Evolutionary conservation across 1,284 basidiomycete genomes (phyloP), one percentile per base, ranked within the genome.

Genomic region (Irpex rosettiformis): DNA sequence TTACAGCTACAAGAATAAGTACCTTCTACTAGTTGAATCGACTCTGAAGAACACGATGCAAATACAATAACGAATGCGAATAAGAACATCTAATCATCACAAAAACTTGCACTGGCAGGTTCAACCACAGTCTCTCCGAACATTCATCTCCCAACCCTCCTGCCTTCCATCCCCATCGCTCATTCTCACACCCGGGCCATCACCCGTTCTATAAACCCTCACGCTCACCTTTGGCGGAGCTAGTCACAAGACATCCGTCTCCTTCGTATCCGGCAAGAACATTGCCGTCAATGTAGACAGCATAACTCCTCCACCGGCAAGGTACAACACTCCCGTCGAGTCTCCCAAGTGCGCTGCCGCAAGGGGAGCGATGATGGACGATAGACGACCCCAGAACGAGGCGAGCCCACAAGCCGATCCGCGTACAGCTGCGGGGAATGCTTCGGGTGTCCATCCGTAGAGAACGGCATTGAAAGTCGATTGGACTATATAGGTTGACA

Each of bases 381-480:
- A 55, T 6, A 60, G 62, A 7, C 59, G 52, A 45, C 59, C 59
- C 57, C 59, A 63, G 62, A 58, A 61, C 21, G 54, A 58, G 30
- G 62, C 62, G 51, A 61, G 54, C 13, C 62, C 62, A 47, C 56
- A 63, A 7, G 62, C 62, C 30, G 54, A 56, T 10, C 62, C 62
- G 37, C 62, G 62, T n/a, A 61, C 57, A n/a, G 56, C 25, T 3
- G 62, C 62, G 24, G 62, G 62, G 62, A 63, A 63, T 30, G 59
- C 62, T 48, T 63, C 62, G 52, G 62, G 62, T 25, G 62, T 63
- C 56, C 57, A 63, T 24, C 59, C 62, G 55, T 63, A 63, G 21
- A 63, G 57, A 8, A 63, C 55, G 24, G 62, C 62, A 55, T 63
- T 63, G 53, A 63, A 60, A 27, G 59, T 61, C 25, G 61, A 60